Evolutionary conservation across 75 land plant species (phyloP), one percentile per base, ranked within the genome.

Genomic region (Sequoia sempervirens): DNA sequence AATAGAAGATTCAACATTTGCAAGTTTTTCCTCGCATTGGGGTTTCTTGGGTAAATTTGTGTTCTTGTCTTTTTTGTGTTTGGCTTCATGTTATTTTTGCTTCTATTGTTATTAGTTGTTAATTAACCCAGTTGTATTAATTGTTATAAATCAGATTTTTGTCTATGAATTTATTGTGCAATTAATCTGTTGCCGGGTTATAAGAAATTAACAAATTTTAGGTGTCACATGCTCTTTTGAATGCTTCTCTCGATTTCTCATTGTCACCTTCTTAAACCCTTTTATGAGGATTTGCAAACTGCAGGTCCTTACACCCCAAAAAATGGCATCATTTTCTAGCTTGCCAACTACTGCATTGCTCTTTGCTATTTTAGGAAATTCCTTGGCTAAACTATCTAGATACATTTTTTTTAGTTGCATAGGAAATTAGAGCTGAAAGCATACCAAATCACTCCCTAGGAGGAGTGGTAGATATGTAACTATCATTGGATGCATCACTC

Each of bases 271-370:
- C 61, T 36, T 80, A 6, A 40, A 80, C 64, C 61, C 36, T 52
- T 80, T 50, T 54, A n/a, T 47, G 3, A 50, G 40, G 18, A 32
- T 54, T 34, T 13, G 40, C 61, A 36, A 80, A 34, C 54, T 80
- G 9, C 53, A 28, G 13, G 73, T 2, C 61, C 53, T 80, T 52
- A 53, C 64, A 6, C 32, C 82, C 82, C 53, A 80, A 80, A 80
- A 80, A 80, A 54, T 28, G 47, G 38, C 53, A 40, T 80, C 82
- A 53, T 80, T 80, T 54, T 80, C 82, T 80, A 80, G 36, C 20
- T n/a, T 50, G 82, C 38, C 37, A 53, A 23, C 61, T 50, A 47
- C 61, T 47, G 56, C 56, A 43, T 80, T 80, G 4, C 20, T 80
- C 61, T 80, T 80, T 3, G 30, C n/a, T 53, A 80, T 80, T 80